phyloP scores from a whole-genome alignment of 345 rosid genomes.

The Eucalyptus pauciflora region DNA sequence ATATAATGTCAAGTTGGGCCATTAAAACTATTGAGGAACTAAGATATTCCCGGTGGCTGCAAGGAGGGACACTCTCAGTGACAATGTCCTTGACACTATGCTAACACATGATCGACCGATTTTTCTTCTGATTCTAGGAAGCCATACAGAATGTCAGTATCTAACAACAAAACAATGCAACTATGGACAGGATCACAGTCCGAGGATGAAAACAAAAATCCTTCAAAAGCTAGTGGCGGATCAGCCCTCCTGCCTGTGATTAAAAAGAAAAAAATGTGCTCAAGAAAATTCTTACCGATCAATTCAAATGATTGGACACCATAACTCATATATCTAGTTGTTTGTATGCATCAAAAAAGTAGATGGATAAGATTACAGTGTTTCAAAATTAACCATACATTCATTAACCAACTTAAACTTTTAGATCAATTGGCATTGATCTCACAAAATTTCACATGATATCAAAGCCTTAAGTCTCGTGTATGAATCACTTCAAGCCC shows the following conservation, averaged over 20 bases:
- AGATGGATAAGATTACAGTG: neutral
- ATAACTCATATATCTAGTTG: neutral
- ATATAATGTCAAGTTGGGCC: too few species aligned
- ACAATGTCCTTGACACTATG: too few species aligned
- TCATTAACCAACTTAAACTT: neutral
- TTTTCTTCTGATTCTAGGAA: neutral
- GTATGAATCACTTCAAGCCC: too few species aligned
- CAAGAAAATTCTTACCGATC: neutral
- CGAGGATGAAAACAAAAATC: neutral
- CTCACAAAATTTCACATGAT: neutral
- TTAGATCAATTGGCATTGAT: neutral
- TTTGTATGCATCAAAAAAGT: neutral
- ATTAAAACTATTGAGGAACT: too few species aligned
- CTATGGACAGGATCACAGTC: neutral
- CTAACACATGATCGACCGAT: too few species aligned
- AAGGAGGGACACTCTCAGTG: too few species aligned
- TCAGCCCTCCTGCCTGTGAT: fast-evolving
- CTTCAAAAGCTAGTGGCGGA: fast-evolving
- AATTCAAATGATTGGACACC: neutral
- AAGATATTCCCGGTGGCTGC: too few species aligned
- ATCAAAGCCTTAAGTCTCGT: too few species aligned
- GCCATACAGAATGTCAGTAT: neutral
- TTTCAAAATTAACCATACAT: neutral
- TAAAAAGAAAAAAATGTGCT: neutral
- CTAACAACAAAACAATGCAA: too few species aligned